Conservation (phyloP, 176 grass and related monocot genomes). For the Raddia distichophylla region DNA sequence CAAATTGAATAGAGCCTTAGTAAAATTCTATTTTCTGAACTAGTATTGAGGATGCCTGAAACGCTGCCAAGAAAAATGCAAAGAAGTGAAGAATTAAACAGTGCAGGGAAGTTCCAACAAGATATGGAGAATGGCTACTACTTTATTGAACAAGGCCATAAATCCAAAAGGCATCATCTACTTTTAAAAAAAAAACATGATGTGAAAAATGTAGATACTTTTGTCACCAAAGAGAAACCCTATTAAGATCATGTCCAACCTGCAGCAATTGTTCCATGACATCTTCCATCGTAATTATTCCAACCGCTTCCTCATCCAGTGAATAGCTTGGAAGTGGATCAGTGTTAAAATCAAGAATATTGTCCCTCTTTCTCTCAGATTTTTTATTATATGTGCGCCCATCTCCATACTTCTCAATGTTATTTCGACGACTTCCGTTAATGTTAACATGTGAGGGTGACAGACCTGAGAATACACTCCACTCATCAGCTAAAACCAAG, state of each 20-base stretch:
- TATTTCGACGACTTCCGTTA: slow-evolving; percentile 50
- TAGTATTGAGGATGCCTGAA: slow-evolving; percentile 3
- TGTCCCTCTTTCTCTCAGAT: slow-evolving; percentile 60
- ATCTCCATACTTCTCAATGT: slow-evolving; percentile 66
- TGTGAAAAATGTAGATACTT: slow-evolving; percentile 11
- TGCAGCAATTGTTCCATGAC: slow-evolving; percentile 95
- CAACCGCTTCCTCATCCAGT: slow-evolving; percentile 86
- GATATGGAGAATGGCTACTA: background rate
- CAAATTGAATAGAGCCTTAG: background rate
- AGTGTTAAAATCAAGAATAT: slow-evolving; percentile 95
- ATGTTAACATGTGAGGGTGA: slow-evolving; percentile 51
- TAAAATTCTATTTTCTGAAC: background rate
- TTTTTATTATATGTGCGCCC: slow-evolving; percentile 60
- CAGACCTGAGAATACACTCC: slow-evolving; percentile 50
- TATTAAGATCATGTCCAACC: slow-evolving; percentile 52
- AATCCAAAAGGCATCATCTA: background rate
- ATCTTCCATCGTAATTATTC: slow-evolving; percentile 99
- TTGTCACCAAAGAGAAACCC: background rate
- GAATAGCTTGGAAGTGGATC: slow-evolving; percentile 79
- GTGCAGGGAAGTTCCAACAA: background rate
- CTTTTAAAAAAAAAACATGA: slow-evolving; percentile 5
- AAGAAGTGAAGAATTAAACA: background rate
- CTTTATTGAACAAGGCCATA: background rate
- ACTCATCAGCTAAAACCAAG: slow-evolving; percentile 51
- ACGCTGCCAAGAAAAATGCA: slow-evolving; percentile 10